Evolutionary conservation across 1,284 basidiomycete genomes (phyloP).

Genomic region (Omphalotus olearius): DNA sequence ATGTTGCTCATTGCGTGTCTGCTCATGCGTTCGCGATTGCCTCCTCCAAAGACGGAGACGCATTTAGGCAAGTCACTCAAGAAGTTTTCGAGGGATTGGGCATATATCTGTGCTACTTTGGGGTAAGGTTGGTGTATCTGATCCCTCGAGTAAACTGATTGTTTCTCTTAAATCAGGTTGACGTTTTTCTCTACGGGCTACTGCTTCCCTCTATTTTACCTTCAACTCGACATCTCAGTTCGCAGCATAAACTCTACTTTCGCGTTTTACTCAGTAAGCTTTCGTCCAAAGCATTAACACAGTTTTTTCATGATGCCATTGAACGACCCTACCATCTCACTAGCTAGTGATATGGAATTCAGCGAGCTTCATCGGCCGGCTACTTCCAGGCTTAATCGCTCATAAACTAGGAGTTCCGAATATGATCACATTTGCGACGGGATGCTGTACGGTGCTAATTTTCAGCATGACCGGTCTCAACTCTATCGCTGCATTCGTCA

Average conservation of each 20-base stretch:
- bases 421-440: conserved; percentile 20
- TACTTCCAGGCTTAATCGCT: conserved; percentile 25
- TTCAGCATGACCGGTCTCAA: conserved; percentile 26
- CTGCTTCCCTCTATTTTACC: conserved; percentile 27
- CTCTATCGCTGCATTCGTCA: conserved; percentile 18
- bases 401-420: conserved; percentile 22
- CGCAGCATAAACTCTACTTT: conserved; percentile 22
- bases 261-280: conserved; percentile 26
- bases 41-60: conserved; percentile 8
- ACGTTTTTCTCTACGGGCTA: conserved; percentile 19
- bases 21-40: conserved; percentile 22
- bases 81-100: conserved; percentile 14
- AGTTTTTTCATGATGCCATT: no score
- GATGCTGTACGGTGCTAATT: conserved; percentile 22
- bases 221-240: conserved; percentile 25
- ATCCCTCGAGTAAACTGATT: background rate
- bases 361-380: conserved; percentile 24
- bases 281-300: no score
- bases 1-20: conserved; percentile 24
- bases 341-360: conserved; percentile 30
- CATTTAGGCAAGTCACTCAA: conserved; percentile 12
- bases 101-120: conserved; percentile 13
- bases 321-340: no score
- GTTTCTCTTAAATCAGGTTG: conserved; percentile 10
- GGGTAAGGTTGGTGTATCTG: background rate